phyloP scores from a whole-genome alignment of 306 rosid species.

The Mimosa pudica region DNA sequence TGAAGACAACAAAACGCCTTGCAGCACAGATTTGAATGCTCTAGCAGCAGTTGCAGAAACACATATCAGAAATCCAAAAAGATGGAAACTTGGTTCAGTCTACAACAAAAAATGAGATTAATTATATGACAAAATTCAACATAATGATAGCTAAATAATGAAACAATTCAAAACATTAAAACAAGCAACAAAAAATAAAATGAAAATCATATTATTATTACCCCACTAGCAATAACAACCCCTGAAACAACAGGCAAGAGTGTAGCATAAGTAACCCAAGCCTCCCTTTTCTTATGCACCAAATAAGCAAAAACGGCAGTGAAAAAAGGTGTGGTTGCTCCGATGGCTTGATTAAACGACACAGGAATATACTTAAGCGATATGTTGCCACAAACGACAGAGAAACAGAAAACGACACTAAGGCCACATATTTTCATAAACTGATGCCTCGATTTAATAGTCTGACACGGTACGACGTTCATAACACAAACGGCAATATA shows the following conservation, averaged over 20 bases:
- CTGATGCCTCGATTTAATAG: constrained; percentile 37
- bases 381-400: constrained; percentile 50
- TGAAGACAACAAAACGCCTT: constrained; percentile 46
- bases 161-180: not conserved
- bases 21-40: constrained; percentile 58
- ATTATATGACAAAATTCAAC: not conserved
- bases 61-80: constrained; percentile 50
- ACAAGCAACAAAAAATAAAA: not conserved
- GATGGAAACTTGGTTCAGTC: constrained; percentile 55
- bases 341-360: constrained; percentile 54
- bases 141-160: not conserved
- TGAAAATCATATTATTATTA: not conserved
- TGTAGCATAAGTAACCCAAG: constrained; percentile 50
- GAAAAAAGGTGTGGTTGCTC: constrained; percentile 50
- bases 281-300: constrained; percentile 37
- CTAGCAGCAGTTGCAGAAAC: constrained; percentile 47
- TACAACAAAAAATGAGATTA: constrained; percentile 25
- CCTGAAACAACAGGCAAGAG: constrained; percentile 51
- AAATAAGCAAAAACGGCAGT: constrained; percentile 48
- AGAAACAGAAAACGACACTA: constrained; percentile 45
- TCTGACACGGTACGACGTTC: constrained; percentile 44
- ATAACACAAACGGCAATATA: constrained; percentile 33
- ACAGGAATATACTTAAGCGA: constrained; percentile 45
- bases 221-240: constrained; percentile 48
- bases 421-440: constrained; percentile 33